These are phyloP conservation scores for Auriscalpium vulgare DNA, from an alignment of 768 basidiomycete species.

Conservation along the genomic window DNA sequence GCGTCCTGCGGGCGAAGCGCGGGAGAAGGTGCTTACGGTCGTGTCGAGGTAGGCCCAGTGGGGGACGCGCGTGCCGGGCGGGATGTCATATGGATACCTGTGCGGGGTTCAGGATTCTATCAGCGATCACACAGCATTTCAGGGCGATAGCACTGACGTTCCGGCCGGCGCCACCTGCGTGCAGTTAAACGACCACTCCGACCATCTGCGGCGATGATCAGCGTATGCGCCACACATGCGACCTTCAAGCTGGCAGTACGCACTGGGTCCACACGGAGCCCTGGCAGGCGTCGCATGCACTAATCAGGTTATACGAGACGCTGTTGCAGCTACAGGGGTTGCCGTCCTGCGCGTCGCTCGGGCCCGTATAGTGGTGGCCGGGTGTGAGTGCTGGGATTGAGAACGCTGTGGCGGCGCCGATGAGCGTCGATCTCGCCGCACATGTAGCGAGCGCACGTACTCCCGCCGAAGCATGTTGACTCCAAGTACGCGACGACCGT, in stretches of 20 bases:
- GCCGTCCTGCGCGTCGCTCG: not conserved
- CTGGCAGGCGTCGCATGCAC: constrained; percentile 22
- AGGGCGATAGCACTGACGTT: constrained; percentile 3
- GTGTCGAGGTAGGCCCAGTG: constrained; percentile 43
- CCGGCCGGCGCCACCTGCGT: not conserved
- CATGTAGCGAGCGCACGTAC: not conserved
- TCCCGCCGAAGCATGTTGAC: not conserved
- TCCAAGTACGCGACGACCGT: not conserved
- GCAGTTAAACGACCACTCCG: constrained; percentile 9
- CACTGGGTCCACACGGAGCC: constrained; percentile 2
- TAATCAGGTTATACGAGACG: constrained; percentile 20
- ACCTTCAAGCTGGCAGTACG: not conserved
- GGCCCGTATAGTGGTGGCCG: constrained; percentile 4
- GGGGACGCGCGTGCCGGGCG: constrained; percentile 35
- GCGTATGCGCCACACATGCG: not conserved
- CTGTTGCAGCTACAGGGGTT: constrained; percentile 19
- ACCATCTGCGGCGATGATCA: not conserved
- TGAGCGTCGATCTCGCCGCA: no score
- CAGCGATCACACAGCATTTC: no score
- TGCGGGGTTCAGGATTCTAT: not conserved
- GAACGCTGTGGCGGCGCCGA: not conserved
- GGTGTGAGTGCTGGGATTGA: not conserved
- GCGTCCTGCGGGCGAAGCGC: not conserved
- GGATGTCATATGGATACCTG: constrained; percentile 23
- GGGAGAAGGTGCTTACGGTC: constrained; percentile 20